Evolutionary conservation across 805 yeast species (phyloP).

Genomic region (Wilhelminamyces savonicus): DNA sequence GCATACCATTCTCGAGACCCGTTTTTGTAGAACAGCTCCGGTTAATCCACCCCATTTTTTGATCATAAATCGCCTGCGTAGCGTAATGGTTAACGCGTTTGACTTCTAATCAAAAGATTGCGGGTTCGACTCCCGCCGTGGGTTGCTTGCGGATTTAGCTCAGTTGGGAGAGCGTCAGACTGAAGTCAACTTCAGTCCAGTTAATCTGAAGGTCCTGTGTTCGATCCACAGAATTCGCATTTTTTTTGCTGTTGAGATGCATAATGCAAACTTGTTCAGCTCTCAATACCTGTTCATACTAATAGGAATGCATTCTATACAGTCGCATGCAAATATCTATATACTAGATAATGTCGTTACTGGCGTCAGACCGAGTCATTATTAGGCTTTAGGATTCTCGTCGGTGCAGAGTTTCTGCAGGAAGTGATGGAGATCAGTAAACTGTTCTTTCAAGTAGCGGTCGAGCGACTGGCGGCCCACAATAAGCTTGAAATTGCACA

Average conservation of each 20-base stretch:
- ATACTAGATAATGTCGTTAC: too few species aligned
- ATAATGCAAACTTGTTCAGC: too few species aligned
- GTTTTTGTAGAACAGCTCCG: too few species aligned
- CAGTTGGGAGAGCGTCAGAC: conserved; percentile 29
- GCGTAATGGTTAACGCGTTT: conserved; percentile 66
- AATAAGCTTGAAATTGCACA: conserved; percentile 44
- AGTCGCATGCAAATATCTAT: too few species aligned
- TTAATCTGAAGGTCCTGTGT: conserved; percentile 15
- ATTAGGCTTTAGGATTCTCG: too few species aligned
- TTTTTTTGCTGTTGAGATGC: conserved; percentile 1
- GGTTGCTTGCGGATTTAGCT: conserved; percentile 22
- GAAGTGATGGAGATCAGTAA: conserved; percentile 24
- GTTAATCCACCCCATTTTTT: too few species aligned
- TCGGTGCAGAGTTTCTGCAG: conserved; percentile 4
- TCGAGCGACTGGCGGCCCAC: conserved; percentile 30
- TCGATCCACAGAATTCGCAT: conserved; percentile 15
- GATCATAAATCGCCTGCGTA: conserved; percentile 47
- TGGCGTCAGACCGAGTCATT: background rate
- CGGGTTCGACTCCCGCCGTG: conserved; percentile 54
- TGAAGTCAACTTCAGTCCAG: conserved; percentile 9
- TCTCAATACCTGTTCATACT: too few species aligned
- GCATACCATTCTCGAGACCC: too few species aligned
- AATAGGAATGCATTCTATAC: too few species aligned
- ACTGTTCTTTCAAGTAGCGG: conserved; percentile 26
- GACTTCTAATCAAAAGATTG: conserved; percentile 62